Evolutionary conservation across 179 eudicot species (phyloP).

Genomic region (Carnegiea gigantea): DNA sequence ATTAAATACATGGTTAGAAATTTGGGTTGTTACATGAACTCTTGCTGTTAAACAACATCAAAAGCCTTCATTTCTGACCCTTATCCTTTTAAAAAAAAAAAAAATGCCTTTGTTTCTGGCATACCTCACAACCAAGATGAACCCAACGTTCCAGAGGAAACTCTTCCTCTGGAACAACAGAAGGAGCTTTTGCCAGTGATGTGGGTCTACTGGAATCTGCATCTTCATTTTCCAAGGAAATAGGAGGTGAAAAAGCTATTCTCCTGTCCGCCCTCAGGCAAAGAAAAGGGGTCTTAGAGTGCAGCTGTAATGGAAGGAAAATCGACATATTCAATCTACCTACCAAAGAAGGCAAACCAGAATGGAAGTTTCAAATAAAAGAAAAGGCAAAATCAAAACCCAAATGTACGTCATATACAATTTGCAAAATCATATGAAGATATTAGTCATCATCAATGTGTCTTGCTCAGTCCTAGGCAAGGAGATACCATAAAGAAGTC

Average conservation of each 20-base stretch:
- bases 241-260: slow-evolving; percentile 47
- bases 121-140: slow-evolving; percentile 89
- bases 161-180: slow-evolving; percentile 38
- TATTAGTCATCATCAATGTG: background rate
- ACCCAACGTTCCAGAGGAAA: slow-evolving; percentile 67
- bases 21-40: no score
- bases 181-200: slow-evolving; percentile 32
- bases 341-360: background rate
- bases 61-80: background rate
- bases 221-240: slow-evolving; percentile 37
- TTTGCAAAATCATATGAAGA: background rate
- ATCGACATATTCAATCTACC: slow-evolving; percentile 4
- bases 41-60: background rate
- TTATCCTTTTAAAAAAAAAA: no score
- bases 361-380: background rate
- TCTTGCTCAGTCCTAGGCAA: background rate
- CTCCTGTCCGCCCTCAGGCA: slow-evolving; percentile 53
- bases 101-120: background rate
- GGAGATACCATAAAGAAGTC: background rate
- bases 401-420: background rate
- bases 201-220: slow-evolving; percentile 26
- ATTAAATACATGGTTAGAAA: no score
- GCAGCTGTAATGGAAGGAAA: slow-evolving; percentile 40
- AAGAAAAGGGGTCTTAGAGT: slow-evolving; percentile 55
- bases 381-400: background rate